Base-by-base conservation (phyloP, 2,329 filamentous ascomycete species). In the Fusarium zealandicum region DNA sequence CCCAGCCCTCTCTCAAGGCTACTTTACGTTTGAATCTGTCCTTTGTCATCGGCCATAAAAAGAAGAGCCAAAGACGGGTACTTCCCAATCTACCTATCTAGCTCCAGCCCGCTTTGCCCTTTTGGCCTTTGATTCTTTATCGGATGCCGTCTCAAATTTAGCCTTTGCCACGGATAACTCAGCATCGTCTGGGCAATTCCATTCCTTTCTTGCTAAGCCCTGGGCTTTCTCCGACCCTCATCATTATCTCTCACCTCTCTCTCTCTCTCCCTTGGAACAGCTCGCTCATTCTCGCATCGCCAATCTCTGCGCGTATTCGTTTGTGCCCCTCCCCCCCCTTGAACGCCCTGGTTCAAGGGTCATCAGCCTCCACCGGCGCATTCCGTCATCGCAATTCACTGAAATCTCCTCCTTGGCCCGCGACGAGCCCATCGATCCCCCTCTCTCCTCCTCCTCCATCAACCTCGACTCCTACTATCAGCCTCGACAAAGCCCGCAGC, bases 321-420 rank as follows among this genome's bases (percentile, higher is more conserved):
- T 22, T 12, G 22, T 35, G 30, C 32, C 18, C 32, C 31, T 25
- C 30, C 7, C 42, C 20, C 20, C 28, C 30, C 17, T 13, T 22
- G 17, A 25, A 25, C 12, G 36, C 39, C 33, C 39, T 45, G 32
- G 14, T 45, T 16, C 18, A 13, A 50, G 58, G 32, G 38, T 18
- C 12, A 35, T 54, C 40, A 30, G 20, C 46, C 54, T 58, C 49
- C 51, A 38, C 47, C 48, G 42, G 50, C 59, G 59, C 61, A 64
- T 66, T 66, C 63, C 62, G 59, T 65, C 63, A 65, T 65, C 62
- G 54, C 53, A 54, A 50, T 41, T 49, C 40, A 61, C 51, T 51
- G 51, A 64, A 63, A 55, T 60, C 62, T 63, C 57, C 55, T 53
- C 41, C 54, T 46, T 42, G 42, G 27, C 43, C 51, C 48, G 41